Conservation (phyloP, 306 rosid genomes). For the Carpinus viminea region DNA sequence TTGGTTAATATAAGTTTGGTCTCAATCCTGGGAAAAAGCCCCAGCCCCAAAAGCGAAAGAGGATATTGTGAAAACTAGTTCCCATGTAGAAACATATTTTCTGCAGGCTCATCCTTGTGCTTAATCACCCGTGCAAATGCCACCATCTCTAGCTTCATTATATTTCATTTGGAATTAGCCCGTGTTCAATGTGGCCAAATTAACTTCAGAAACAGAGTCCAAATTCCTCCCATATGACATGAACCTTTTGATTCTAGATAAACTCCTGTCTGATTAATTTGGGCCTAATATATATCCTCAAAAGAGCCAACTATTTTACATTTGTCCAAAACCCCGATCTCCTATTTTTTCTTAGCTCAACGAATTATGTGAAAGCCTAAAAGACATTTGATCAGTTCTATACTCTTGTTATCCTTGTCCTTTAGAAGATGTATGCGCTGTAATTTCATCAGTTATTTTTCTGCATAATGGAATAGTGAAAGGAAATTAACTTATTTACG, state of each 20-base stretch:
- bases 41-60: background rate
- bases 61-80: background rate
- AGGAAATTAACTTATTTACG: too few relatives aligned
- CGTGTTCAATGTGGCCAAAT: constrained; percentile 2
- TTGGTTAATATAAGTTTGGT: background rate
- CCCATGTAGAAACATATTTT: background rate
- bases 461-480: background rate
- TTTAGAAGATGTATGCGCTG: too few relatives aligned
- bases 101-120: background rate
- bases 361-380: background rate
- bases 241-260: background rate
- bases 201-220: background rate
- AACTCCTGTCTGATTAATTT: background rate
- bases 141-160: background rate
- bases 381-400: background rate
- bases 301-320: background rate
- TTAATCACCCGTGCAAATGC: background rate
- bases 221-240: background rate
- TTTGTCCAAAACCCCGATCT: too few relatives aligned
- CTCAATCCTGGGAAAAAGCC: background rate
- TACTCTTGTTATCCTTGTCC: background rate
- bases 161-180: background rate
- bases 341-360: background rate
- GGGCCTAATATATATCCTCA: too few relatives aligned
- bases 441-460: background rate